Evolutionary conservation across 495 filamentous ascomycete species (phyloP).

Genomic region (Xylaria sp.): DNA sequence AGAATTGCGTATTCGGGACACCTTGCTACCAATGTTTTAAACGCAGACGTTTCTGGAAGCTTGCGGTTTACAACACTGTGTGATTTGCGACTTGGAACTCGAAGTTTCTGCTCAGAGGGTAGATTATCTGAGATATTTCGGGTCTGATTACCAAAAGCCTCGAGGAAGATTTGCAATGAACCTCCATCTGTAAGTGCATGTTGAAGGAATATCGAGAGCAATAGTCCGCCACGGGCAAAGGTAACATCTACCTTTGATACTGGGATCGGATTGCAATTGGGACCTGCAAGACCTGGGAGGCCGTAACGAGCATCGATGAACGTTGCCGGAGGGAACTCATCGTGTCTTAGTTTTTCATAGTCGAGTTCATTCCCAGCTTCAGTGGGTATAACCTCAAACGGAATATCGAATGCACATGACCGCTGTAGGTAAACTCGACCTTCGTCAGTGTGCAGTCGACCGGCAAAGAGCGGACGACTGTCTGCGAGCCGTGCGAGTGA

Average conservation of each 20-base stretch:
- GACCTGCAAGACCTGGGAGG: constrained; percentile 29
- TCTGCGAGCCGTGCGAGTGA: constrained; percentile 36
- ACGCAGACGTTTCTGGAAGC: constrained; percentile 31
- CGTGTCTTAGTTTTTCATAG: constrained; percentile 37
- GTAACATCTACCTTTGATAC: constrained; percentile 42
- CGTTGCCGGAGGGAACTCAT: constrained; percentile 40
- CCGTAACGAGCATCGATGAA: constrained; percentile 38
- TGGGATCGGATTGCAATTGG: constrained; percentile 36
- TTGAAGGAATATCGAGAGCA: constrained; percentile 46
- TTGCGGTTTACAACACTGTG: constrained; percentile 27
- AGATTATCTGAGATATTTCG: constrained; percentile 29
- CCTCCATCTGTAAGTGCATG: constrained; percentile 48
- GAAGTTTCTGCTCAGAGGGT: constrained; percentile 36
- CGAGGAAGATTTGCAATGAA: constrained; percentile 57
- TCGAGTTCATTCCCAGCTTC: constrained; percentile 31
- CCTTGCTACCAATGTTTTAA: constrained; percentile 30
- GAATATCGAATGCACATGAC: constrained; percentile 39
- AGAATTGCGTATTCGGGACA: constrained; percentile 45
- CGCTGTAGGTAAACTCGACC: constrained; percentile 38
- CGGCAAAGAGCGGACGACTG: constrained; percentile 44
- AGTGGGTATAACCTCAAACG: constrained; percentile 35
- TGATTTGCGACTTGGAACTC: constrained; percentile 26
- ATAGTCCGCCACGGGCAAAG: constrained; percentile 41
- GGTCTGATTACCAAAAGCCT: constrained; percentile 51
- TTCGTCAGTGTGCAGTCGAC: constrained; percentile 38